These are phyloP conservation scores for Arthrobotrys sphaeroides DNA, from an alignment of 2,329 filamentous ascomycete species.

Conservation along the genomic window DNA sequence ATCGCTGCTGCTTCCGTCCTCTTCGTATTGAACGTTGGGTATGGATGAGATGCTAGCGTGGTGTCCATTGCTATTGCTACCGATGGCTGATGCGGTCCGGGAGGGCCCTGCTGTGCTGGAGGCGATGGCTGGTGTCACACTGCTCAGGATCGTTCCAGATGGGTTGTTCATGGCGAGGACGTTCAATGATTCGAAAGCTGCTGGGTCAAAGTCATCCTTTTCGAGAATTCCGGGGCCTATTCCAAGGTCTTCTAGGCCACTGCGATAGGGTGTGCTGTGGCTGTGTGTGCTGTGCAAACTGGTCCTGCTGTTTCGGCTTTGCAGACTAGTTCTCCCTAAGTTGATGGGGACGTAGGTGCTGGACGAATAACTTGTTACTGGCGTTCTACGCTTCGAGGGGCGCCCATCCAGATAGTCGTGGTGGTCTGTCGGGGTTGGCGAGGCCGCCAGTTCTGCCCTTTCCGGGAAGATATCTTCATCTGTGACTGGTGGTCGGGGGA, in stretches of 20 bases:
- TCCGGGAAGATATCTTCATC: slow-evolving; percentile 49
- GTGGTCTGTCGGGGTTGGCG: slow-evolving; percentile 25
- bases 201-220: slow-evolving; percentile 50
- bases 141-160: slow-evolving; percentile 21
- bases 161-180: slow-evolving; percentile 51
- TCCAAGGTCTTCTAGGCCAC: slow-evolving; percentile 35
- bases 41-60: slow-evolving; percentile 9
- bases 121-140: slow-evolving; percentile 37
- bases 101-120: slow-evolving; percentile 1
- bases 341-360: slow-evolving; percentile 37
- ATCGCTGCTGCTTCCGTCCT: slow-evolving; percentile 24
- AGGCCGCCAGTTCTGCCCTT: slow-evolving; percentile 36
- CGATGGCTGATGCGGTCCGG: not conserved
- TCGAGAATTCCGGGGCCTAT: slow-evolving; percentile 49
- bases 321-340: slow-evolving; percentile 39
- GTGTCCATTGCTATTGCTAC: not conserved
- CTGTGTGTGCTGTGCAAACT: slow-evolving; percentile 49
- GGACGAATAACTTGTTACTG: slow-evolving; percentile 35
- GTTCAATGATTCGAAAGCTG: slow-evolving; percentile 47
- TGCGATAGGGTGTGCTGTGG: slow-evolving; percentile 31
- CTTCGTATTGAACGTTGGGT: slow-evolving; percentile 20
- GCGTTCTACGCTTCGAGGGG: slow-evolving; percentile 34
- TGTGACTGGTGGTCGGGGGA: slow-evolving; percentile 4
- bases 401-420: slow-evolving; percentile 47
- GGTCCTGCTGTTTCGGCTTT: slow-evolving; percentile 46